These are phyloP conservation scores for Rhodosporidiobolus odoratus DNA, from an alignment of 768 basidiomycete genomes.

Conservation along the genomic window DNA sequence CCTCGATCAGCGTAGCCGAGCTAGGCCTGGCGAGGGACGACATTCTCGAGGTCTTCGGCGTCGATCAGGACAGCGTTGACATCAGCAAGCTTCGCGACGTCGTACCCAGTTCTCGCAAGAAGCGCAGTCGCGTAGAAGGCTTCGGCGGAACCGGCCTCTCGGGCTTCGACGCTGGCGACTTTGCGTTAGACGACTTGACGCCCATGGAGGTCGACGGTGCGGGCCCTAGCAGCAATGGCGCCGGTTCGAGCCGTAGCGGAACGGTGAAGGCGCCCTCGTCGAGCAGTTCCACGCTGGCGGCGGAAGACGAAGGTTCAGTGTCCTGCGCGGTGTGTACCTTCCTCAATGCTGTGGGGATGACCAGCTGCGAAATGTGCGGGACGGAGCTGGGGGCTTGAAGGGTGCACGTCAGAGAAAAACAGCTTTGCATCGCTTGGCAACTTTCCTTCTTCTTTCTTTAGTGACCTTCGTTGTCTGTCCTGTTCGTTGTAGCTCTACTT, in stretches of 20 bases:
- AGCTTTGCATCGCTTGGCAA: too few species aligned
- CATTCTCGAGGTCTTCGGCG: constrained; percentile 61
- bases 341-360: constrained; percentile 9
- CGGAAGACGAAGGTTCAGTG: not conserved
- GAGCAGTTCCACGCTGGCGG: too few species aligned
- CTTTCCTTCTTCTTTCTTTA: too few species aligned
- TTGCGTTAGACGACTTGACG: not conserved
- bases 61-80: constrained; percentile 59
- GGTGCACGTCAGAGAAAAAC: too few species aligned
- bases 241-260: not conserved
- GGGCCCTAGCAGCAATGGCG: not conserved
- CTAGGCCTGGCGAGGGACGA: constrained; percentile 60
- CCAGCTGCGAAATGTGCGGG: constrained; percentile 25
- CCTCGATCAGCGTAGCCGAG: constrained; percentile 53
- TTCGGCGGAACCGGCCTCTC: constrained; percentile 32
- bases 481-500: too few species aligned
- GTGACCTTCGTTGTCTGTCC: too few species aligned
- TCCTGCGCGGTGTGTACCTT: constrained; percentile 27
- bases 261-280: not conserved
- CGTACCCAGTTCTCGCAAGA: not conserved
- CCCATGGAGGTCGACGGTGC: constrained; percentile 2
- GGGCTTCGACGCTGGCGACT: constrained; percentile 4
- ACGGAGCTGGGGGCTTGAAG: not conserved
- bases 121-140: constrained; percentile 32
- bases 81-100: constrained; percentile 47